These are phyloP conservation scores for Rozella allomycis DNA, from an alignment of 371 early-diverging fungal genomes.

Conservation along the genomic window DNA sequence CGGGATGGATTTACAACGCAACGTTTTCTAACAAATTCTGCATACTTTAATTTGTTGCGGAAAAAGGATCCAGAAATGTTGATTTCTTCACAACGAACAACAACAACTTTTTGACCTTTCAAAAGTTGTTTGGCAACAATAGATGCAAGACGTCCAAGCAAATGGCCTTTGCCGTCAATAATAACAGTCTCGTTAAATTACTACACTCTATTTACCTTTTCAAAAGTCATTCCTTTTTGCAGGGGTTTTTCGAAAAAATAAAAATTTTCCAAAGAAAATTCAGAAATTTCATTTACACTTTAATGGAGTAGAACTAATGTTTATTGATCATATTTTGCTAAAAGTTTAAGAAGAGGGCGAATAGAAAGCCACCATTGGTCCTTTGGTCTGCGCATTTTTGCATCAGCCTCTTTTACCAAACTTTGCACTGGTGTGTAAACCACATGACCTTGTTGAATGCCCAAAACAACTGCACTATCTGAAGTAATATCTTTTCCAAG, in stretches of 20 bases:
- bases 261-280: too few species aligned
- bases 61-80: conserved; percentile 95
- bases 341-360: conserved; percentile 15
- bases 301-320: too few species aligned
- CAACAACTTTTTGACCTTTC: conserved; percentile 89
- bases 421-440: conserved; percentile 44
- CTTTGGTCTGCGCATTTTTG: conserved; percentile 46
- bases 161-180: conserved; percentile 98
- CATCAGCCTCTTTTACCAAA: conserved; percentile 39
- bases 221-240: too few species aligned
- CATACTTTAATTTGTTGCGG: conserved; percentile 95
- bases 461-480: conserved; percentile 53
- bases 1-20: conserved; percentile 91
- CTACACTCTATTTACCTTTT: too few species aligned
- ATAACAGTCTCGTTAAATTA: conserved; percentile 56
- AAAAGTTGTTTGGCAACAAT: conserved; percentile 96
- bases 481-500: too few species aligned
- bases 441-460: conserved; percentile 52
- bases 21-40: conserved; percentile 94
- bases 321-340: conserved; percentile 13
- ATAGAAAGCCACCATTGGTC: conserved; percentile 59
- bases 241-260: too few species aligned
- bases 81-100: conserved; percentile 95
- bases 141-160: conserved; percentile 95
- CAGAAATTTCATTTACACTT: too few species aligned